phyloP scores from a whole-genome alignment of 2,329 filamentous ascomycete species.

The Celoporthe dispersa region DNA sequence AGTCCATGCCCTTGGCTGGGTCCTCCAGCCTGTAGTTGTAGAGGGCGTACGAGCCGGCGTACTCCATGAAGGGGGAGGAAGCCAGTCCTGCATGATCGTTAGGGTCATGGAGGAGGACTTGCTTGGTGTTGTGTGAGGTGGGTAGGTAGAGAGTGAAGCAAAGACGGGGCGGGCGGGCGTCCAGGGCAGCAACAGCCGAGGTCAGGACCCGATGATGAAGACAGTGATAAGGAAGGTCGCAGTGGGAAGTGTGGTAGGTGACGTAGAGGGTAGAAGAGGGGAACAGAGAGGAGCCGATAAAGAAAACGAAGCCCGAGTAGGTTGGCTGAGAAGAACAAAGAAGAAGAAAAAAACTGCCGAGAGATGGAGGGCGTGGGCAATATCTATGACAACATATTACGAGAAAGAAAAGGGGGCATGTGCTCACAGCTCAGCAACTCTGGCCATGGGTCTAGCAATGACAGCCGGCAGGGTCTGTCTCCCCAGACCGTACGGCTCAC shows the following conservation, averaged over 20 bases:
- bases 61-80: slow-evolving; percentile 96
- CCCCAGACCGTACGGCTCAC: slow-evolving; percentile 78
- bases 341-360: not conserved
- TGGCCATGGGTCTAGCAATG: slow-evolving; percentile 81
- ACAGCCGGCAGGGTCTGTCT: slow-evolving; percentile 72
- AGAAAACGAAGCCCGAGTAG: not conserved
- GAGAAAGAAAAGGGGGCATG: not conserved
- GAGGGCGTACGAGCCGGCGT: slow-evolving; percentile 69
- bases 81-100: slow-evolving; percentile 52
- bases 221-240: not conserved
- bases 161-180: not conserved
- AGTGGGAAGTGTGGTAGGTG: not conserved
- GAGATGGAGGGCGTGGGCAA: not conserved
- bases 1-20: slow-evolving; percentile 60
- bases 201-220: not conserved
- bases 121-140: not conserved
- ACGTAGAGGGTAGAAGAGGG: not conserved
- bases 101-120: not conserved
- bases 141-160: not conserved
- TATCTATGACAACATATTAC: not conserved
- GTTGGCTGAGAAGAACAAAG: not conserved
- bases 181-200: not conserved
- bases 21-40: slow-evolving; percentile 69
- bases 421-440: slow-evolving; percentile 83
- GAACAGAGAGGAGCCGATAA: too few species aligned